A percentile compares a stretch with the other conserved stretches of the same genome.
These are phyloP conservation scores for Exserohilum turcica DNA, from an alignment of 2,329 filamentous ascomycete genomes.

Conservation along the genomic window DNA sequence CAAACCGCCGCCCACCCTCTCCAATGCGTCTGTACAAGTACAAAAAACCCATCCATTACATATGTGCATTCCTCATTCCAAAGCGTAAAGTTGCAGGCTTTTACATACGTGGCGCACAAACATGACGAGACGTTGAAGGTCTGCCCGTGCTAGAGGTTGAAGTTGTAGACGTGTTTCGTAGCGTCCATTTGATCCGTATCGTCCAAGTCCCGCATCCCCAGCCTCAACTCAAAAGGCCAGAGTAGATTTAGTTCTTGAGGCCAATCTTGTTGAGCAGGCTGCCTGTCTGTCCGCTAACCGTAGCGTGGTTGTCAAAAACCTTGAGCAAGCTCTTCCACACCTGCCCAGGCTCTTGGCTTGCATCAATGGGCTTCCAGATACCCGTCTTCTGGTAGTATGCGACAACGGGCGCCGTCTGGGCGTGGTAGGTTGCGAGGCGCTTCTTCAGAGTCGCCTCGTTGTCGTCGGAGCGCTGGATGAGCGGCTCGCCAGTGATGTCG, in stretches of 20 bases:
- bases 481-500: conserved; percentile 93
- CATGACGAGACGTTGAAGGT: conserved; percentile 1
- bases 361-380: conserved; percentile 95
- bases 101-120: conserved; percentile 5
- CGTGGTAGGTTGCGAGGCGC: conserved; percentile 89
- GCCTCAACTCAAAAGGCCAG: background rate
- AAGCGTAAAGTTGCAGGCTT: conserved; percentile 16
- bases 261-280: conserved; percentile 61
- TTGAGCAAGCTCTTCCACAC: conserved; percentile 93
- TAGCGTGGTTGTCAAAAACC: conserved; percentile 70
- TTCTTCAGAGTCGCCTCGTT: conserved; percentile 96
- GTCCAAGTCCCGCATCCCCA: background rate
- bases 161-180: conserved; percentile 9
- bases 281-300: conserved; percentile 46
- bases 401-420: conserved; percentile 90
- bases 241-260: conserved; percentile 53
- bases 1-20: conserved; percentile 5
- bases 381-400: conserved; percentile 96
- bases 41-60: conserved; percentile 24
- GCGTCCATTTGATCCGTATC: conserved; percentile 4
- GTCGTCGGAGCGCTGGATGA: conserved; percentile 96
- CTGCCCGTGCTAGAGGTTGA: background rate
- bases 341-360: conserved; percentile 91
- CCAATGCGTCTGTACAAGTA: conserved; percentile 35
- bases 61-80: conserved; percentile 24